Evolutionary conservation across 2,329 filamentous ascomycete species (phyloP).

Genomic region (Grosmannia penicillata): DNA sequence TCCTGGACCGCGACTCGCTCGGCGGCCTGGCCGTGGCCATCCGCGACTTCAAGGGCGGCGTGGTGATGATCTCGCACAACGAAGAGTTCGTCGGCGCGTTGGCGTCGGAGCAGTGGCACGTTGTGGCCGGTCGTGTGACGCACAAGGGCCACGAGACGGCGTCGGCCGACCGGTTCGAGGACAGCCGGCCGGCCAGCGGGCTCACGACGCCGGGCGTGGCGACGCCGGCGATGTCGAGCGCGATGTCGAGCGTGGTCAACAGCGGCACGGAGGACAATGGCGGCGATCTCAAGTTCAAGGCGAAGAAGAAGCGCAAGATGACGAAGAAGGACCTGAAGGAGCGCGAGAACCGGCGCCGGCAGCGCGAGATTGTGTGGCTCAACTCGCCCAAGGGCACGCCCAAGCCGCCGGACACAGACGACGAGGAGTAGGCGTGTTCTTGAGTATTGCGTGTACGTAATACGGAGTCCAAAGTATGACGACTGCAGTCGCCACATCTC

Average conservation of each 20-base stretch:
- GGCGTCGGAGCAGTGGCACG: slow-evolving; percentile 92
- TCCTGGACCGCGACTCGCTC: slow-evolving; percentile 93
- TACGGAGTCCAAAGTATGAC: too few relatives aligned
- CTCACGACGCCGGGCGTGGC: slow-evolving; percentile 17
- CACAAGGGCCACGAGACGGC: slow-evolving; percentile 67
- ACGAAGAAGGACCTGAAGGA: slow-evolving; percentile 96
- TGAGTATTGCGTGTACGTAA: too few relatives aligned
- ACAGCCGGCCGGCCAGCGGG: slow-evolving; percentile 45
- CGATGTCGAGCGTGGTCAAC: slow-evolving; percentile 52
- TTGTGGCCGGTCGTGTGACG: slow-evolving; percentile 73
- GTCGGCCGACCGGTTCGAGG: slow-evolving; percentile 73
- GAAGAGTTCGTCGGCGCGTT: slow-evolving; percentile 96
- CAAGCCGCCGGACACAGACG: slow-evolving; percentile 62
- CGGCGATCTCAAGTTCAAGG: slow-evolving; percentile 64
- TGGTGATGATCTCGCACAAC: slow-evolving; percentile 97
- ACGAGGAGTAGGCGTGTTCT: slow-evolving; percentile 35
- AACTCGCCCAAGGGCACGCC: slow-evolving; percentile 77
- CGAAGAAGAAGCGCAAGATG: slow-evolving; percentile 96
- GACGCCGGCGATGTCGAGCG: slow-evolving; percentile 32
- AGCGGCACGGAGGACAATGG: slow-evolving; percentile 67
- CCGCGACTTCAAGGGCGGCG: slow-evolving; percentile 93
- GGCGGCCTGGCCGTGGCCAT: slow-evolving; percentile 96
- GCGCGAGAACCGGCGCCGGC: slow-evolving; percentile 66
- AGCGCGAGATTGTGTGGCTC: slow-evolving; percentile 76
- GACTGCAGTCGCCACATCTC: too few relatives aligned